Conservation (phyloP, 257 asterid genomes). For the Haberlea rhodopensis region DNA sequence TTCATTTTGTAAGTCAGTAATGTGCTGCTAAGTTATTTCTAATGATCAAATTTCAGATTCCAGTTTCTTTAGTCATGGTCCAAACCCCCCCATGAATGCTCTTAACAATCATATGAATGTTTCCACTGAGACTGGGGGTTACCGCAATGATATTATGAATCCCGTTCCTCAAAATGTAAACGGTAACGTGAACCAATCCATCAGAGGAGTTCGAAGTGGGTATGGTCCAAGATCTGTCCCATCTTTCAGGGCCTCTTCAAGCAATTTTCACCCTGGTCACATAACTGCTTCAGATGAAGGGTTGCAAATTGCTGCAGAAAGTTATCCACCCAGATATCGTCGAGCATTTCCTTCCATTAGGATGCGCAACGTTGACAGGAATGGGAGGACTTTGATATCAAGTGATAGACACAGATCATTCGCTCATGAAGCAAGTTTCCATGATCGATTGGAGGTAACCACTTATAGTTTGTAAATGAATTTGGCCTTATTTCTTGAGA, state of each 20-base stretch:
- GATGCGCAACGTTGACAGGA: constrained; percentile 43
- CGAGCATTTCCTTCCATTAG: constrained; percentile 42
- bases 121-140: constrained; percentile 44
- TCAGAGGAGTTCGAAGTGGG: constrained; percentile 53
- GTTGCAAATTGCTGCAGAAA: constrained; percentile 40
- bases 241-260: constrained; percentile 51
- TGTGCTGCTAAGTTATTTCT: constrained; percentile 26
- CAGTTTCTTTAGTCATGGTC: constrained; percentile 47
- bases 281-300: constrained; percentile 48
- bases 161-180: constrained; percentile 43
- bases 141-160: constrained; percentile 41
- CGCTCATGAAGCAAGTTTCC: neutral
- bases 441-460: neutral
- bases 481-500: neutral
- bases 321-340: constrained; percentile 47
- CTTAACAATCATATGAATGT: constrained; percentile 39
- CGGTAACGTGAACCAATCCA: constrained; percentile 36
- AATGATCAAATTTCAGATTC: constrained; percentile 43
- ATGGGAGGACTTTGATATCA: constrained; percentile 38
- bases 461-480: constrained; percentile 3
- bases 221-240: constrained; percentile 51
- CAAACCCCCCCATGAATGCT: constrained; percentile 38
- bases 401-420: constrained; percentile 45
- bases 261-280: constrained; percentile 47
- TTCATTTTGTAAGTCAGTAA: no score